phyloP scores from a whole-genome alignment of 768 basidiomycete genomes.

The Panus rudis region DNA sequence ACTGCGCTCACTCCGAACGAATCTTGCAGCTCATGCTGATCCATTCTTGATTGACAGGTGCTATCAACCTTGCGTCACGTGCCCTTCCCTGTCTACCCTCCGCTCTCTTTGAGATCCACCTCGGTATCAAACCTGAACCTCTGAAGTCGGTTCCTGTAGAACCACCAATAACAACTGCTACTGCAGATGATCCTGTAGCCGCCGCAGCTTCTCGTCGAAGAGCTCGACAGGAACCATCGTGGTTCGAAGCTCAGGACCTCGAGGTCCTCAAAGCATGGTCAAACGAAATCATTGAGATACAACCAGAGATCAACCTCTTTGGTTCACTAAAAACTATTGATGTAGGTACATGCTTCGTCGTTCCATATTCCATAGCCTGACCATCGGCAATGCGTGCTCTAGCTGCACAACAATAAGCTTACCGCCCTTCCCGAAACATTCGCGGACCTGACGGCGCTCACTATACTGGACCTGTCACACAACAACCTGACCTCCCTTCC shows the following conservation, averaged over 20 bases:
- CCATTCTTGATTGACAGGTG: slow-evolving; percentile 47
- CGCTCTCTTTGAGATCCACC: slow-evolving; percentile 72
- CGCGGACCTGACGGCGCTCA: slow-evolving; percentile 60
- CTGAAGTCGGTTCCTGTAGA: slow-evolving; percentile 60
- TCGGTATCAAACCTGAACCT: slow-evolving; percentile 66
- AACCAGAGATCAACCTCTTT: slow-evolving; percentile 78
- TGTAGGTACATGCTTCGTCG: too few relatives aligned
- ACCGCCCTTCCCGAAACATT: slow-evolving; percentile 55
- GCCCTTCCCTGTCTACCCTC: slow-evolving; percentile 68
- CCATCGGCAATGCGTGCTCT: neutral
- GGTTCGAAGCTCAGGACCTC: slow-evolving; percentile 81
- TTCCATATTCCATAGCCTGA: slow-evolving; percentile 8
- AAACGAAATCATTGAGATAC: slow-evolving; percentile 73
- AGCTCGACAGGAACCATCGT: slow-evolving; percentile 41
- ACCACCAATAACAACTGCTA: slow-evolving; percentile 39
- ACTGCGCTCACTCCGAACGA: slow-evolving; percentile 9
- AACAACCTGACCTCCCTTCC: slow-evolving; percentile 63
- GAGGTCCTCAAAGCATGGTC: slow-evolving; percentile 71
- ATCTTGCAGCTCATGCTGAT: slow-evolving; percentile 20
- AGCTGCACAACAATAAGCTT: slow-evolving; percentile 77
- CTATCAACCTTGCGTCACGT: slow-evolving; percentile 70
- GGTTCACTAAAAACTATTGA: slow-evolving; percentile 77
- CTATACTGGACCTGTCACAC: slow-evolving; percentile 66
- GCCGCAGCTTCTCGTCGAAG: slow-evolving; percentile 28
- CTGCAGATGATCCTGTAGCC: slow-evolving; percentile 15